These are phyloP conservation scores for Phytophthora macrochlamydospora DNA, from an alignment of 352 stramenopile genomes.

Conservation along the genomic window DNA sequence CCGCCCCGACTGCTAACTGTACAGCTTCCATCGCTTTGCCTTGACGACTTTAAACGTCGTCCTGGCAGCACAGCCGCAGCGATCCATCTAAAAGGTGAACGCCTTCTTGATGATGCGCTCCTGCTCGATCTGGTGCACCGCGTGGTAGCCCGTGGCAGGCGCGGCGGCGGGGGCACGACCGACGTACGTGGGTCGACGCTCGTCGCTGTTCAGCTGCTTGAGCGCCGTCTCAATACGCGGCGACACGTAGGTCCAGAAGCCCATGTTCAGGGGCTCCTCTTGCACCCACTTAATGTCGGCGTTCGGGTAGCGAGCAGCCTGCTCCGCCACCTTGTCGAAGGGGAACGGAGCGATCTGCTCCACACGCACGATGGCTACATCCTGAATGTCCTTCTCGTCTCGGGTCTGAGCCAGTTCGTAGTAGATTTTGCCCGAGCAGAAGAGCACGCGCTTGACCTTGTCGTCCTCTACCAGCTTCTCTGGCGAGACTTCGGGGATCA, in stretches of 20 bases:
- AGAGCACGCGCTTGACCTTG: constrained; percentile 48
- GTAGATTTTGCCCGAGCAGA: constrained; percentile 90
- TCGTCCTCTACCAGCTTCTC: constrained; percentile 64
- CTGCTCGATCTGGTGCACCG: constrained; percentile 95
- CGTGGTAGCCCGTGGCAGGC: constrained; percentile 95
- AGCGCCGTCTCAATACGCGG: constrained; percentile 94
- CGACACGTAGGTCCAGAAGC: constrained; percentile 92
- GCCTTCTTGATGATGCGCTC: constrained; percentile 91
- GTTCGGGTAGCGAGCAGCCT: constrained; percentile 92
- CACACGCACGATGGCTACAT: constrained; percentile 74
- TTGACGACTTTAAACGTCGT: constrained; percentile 1
- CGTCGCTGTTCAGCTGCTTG: constrained; percentile 80
- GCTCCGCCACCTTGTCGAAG: constrained; percentile 95
- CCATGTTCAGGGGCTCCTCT: constrained; percentile 99
- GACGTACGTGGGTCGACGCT: constrained; percentile 88
- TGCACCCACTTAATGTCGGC: constrained; percentile 97
- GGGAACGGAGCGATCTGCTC: constrained; percentile 96
- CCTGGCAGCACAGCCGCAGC: not conserved
- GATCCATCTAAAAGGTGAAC: constrained; percentile 49
- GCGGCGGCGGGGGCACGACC: constrained; percentile 94
- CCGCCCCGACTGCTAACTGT: constrained; percentile 12
- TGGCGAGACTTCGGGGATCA: constrained; percentile 71
- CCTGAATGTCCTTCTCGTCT: constrained; percentile 50
- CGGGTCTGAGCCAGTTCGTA: constrained; percentile 70
- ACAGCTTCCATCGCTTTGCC: constrained; percentile 6